A percentile compares a stretch with the other conserved stretches of the same genome.
phyloP scores from a whole-genome alignment of 1,284 basidiomycete genomes.

The Ganoderma lucidum region DNA sequence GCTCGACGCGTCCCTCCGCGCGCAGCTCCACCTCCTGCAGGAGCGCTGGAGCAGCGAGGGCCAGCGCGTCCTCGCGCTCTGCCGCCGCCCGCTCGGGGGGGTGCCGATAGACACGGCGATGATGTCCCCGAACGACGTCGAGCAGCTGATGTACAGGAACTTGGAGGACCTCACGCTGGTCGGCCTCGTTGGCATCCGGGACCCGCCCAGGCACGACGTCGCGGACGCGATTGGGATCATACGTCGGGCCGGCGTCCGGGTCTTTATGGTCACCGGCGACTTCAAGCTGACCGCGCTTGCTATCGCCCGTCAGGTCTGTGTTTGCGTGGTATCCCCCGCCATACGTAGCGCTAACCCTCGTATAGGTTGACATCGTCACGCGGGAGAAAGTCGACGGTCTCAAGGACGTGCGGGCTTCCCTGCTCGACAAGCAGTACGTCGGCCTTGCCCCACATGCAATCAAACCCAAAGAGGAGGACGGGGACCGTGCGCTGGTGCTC shows the following conservation, averaged over 20 bases:
- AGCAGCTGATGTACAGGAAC: constrained; percentile 47
- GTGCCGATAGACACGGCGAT: constrained; percentile 37
- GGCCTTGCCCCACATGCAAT: constrained; percentile 37
- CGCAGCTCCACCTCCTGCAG: constrained; percentile 49
- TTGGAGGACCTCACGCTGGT: constrained; percentile 60
- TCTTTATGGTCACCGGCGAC: constrained; percentile 78
- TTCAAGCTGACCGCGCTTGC: constrained; percentile 62
- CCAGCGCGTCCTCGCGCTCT: constrained; percentile 66
- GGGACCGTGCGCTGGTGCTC: constrained; percentile 52
- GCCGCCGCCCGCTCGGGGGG: constrained; percentile 43
- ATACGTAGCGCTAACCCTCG: constrained; percentile 47
- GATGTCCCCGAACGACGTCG: constrained; percentile 45
- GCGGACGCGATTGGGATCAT: constrained; percentile 56
- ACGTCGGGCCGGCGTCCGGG: constrained; percentile 67
- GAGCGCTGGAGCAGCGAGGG: constrained; percentile 63
- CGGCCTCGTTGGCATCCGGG: constrained; percentile 70
- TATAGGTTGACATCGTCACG: constrained; percentile 66
- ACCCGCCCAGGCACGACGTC: constrained; percentile 69
- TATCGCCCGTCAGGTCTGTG: constrained; percentile 67
- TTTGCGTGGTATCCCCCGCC: constrained; percentile 47
- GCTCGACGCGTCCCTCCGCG: constrained; percentile 41
- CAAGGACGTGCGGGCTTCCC: constrained; percentile 43
- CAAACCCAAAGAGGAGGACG: constrained; percentile 38
- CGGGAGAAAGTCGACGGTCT: constrained; percentile 51
- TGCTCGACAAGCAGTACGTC: constrained; percentile 21